A percentile compares a stretch with the other conserved stretches of the same genome.
Evolutionary conservation across 2,329 filamentous ascomycete species (phyloP).

Genomic region (Metarhizium guizhouense): DNA sequence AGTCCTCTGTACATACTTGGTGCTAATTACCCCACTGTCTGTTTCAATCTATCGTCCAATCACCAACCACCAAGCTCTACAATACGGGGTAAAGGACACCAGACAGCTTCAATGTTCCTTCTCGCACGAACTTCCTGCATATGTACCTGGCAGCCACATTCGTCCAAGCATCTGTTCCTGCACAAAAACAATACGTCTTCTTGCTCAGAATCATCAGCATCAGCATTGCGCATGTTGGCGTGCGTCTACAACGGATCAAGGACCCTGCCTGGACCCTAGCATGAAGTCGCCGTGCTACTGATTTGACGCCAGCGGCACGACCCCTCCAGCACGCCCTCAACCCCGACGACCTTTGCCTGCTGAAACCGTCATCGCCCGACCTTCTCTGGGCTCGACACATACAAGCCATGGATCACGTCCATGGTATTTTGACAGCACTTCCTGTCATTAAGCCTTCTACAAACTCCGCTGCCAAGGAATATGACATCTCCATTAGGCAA

Average conservation of each 20-base stretch:
- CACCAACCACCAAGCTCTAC: background rate
- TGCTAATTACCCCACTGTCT: no score
- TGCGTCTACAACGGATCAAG: background rate
- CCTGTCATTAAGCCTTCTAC: background rate
- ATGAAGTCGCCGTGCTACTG: background rate
- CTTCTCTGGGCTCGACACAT: background rate
- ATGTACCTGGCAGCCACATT: background rate
- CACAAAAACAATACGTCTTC: background rate
- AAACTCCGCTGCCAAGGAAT: background rate
- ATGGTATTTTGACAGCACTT: conserved; percentile 2
- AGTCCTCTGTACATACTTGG: no score
- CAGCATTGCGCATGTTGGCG: background rate
- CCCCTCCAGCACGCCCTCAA: background rate
- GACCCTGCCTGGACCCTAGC: background rate
- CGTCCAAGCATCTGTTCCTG: background rate
- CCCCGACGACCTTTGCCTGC: background rate
- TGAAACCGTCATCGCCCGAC: background rate
- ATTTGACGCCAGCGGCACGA: background rate
- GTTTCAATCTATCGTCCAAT: background rate
- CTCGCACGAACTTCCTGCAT: background rate
- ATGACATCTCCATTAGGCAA: conserved; percentile 4
- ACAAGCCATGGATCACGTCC: conserved; percentile 2
- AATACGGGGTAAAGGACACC: background rate
- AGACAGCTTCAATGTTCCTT: background rate
- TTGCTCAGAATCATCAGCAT: background rate